Conservation (phyloP, 108 stramenopile species). For the Tribonema minus region DNA sequence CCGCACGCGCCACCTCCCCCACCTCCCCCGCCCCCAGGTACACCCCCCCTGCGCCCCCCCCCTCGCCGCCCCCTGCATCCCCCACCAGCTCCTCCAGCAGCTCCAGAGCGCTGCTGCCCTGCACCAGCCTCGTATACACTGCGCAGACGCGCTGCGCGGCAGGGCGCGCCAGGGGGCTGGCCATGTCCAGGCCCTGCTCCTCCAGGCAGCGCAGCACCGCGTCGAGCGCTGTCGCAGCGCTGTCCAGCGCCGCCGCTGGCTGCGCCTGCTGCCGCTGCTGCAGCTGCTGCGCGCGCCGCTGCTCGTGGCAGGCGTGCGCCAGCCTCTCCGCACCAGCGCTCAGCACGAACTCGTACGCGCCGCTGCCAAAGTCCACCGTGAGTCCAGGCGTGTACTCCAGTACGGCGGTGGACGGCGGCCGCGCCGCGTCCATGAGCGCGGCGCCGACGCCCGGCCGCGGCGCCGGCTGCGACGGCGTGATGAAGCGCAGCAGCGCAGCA, state of each 20-base stretch:
- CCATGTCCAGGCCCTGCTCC: constrained; percentile 1
- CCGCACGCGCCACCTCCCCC: constrained; percentile 2
- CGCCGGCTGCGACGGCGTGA: constrained; percentile 60
- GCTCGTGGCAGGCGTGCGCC: neutral
- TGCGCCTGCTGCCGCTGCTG: neutral
- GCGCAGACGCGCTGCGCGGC: neutral
- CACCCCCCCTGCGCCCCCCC: neutral
- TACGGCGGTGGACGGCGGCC: no score
- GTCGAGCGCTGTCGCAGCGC: neutral
- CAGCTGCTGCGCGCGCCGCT: neutral
- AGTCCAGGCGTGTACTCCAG: constrained; percentile 16
- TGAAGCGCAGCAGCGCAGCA: constrained; percentile 72
- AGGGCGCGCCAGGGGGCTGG: neutral
- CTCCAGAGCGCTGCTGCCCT: neutral
- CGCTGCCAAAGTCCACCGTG: neutral
- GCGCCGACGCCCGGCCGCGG: neutral
- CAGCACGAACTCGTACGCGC: neutral
- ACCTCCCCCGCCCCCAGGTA: neutral
- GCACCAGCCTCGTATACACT: neutral
- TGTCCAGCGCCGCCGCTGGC: neutral
- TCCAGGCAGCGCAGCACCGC: neutral
- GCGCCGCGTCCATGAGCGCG: neutral
- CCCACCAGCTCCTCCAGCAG: constrained; percentile 5
- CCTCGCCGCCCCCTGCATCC: neutral
- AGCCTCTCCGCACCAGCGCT: neutral